Conservation (phyloP, 257 asterid species). For the Nicotiana otophora region DNA sequence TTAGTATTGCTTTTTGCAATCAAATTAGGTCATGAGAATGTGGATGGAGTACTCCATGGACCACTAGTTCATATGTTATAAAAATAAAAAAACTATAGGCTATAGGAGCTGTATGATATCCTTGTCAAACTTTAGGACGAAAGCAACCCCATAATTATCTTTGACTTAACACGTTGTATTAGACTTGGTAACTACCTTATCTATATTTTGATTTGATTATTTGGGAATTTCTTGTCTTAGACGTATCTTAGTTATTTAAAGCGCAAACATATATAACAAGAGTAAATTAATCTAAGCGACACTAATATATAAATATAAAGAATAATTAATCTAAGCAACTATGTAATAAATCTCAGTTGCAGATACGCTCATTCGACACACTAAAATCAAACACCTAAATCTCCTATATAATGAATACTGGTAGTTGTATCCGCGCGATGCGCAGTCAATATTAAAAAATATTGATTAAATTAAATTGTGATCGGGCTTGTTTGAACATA, state of each 20-base stretch:
- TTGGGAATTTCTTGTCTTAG: neutral
- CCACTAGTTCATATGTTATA: neutral
- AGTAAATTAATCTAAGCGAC: neutral
- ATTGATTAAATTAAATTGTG: too few relatives aligned
- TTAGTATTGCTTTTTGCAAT: too few relatives aligned
- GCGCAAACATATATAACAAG: neutral
- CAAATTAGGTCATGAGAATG: neutral
- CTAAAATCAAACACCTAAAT: neutral
- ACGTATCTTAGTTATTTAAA: neutral
- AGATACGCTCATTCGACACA: too few relatives aligned
- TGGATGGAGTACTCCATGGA: neutral
- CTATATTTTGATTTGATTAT: neutral
- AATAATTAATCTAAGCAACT: neutral
- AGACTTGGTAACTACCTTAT: conserved; percentile 6
- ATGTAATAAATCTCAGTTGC: too few relatives aligned
- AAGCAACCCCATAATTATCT: conserved; percentile 6
- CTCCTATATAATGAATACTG: too few relatives aligned
- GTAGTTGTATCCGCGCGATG: too few relatives aligned
- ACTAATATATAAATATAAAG: too few relatives aligned
- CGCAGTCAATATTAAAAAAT: too few relatives aligned
- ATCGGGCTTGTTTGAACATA: too few relatives aligned
- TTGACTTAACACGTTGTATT: neutral
- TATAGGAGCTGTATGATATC: neutral
- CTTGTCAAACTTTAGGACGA: neutral
- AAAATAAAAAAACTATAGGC: neutral